phyloP scores from a whole-genome alignment of 805 yeast species.

The Pichia pseudocactophila region DNA sequence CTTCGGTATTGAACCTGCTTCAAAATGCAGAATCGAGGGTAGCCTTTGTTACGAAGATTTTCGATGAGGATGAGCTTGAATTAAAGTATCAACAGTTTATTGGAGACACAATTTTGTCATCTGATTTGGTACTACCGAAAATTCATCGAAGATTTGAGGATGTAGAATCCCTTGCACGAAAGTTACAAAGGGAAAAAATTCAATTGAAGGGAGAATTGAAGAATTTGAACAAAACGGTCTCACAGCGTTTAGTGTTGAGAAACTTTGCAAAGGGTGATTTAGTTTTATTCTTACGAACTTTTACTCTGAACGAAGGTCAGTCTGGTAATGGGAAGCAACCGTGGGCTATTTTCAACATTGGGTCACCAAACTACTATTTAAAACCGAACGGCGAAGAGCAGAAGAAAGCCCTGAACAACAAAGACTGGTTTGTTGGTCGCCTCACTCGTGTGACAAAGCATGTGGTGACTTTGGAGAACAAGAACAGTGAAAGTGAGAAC shows the following conservation, averaged over 20 bases:
- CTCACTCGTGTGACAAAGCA: slow-evolving; percentile 50
- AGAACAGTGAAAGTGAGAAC: slow-evolving; percentile 33
- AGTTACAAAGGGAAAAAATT: slow-evolving; percentile 65
- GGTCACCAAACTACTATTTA: slow-evolving; percentile 77
- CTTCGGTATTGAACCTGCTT: background rate
- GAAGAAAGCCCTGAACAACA: slow-evolving; percentile 27
- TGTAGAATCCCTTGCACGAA: slow-evolving; percentile 83
- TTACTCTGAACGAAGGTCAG: slow-evolving; percentile 11
- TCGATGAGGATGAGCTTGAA: slow-evolving; percentile 14
- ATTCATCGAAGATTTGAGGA: slow-evolving; percentile 75
- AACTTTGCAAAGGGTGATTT: slow-evolving; percentile 66
- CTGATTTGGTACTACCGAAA: slow-evolving; percentile 22
- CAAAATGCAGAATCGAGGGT: too few species aligned
- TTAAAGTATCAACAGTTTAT: slow-evolving; percentile 30
- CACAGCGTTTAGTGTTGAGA: slow-evolving; percentile 55
- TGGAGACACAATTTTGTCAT: slow-evolving; percentile 19
- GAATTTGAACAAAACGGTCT: slow-evolving; percentile 27
- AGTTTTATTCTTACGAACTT: slow-evolving; percentile 77
- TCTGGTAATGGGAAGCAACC: slow-evolving; percentile 32
- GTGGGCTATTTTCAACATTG: slow-evolving; percentile 94
- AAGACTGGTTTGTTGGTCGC: slow-evolving; percentile 81
- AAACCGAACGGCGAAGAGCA: slow-evolving; percentile 28
- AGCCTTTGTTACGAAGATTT: background rate
- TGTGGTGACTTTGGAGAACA: slow-evolving; percentile 38
- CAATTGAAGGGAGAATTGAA: slow-evolving; percentile 39